These are phyloP conservation scores for Kwoniella bestiolae DNA, from an alignment of 768 basidiomycete genomes.

Conservation along the genomic window DNA sequence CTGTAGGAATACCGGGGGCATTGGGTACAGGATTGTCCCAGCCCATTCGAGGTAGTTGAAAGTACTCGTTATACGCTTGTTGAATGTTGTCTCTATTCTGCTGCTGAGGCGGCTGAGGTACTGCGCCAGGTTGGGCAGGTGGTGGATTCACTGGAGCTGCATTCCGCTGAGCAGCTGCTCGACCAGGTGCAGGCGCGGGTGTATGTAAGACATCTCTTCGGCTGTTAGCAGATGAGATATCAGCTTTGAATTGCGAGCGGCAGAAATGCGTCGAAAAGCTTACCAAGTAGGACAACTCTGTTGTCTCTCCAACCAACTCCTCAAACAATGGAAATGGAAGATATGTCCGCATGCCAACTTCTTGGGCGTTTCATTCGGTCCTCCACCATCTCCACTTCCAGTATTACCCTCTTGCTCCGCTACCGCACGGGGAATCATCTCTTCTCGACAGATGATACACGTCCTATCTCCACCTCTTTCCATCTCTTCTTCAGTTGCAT, in stretches of 20 bases:
- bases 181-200: constrained; percentile 22
- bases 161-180: constrained; percentile 9
- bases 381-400: constrained; percentile 48
- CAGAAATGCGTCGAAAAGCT: constrained; percentile 48
- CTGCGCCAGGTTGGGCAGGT: constrained; percentile 54
- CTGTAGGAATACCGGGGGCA: constrained; percentile 33
- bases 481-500: constrained; percentile 86
- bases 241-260: not conserved
- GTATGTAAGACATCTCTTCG: constrained; percentile 44
- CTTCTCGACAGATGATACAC: constrained; percentile 98
- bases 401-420: constrained; percentile 15
- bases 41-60: constrained; percentile 27
- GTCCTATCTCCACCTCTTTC: constrained; percentile 80
- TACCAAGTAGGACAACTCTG: constrained; percentile 99
- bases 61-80: constrained; percentile 43
- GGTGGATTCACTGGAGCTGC: constrained; percentile 29
- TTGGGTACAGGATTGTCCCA: constrained; percentile 21
- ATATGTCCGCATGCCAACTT: constrained; percentile 95
- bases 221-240: constrained; percentile 24
- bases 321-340: constrained; percentile 96
- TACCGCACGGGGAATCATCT: constrained; percentile 68
- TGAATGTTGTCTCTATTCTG: constrained; percentile 31
- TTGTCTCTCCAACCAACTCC: constrained; percentile 97
- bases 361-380: constrained; percentile 94
- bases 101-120: constrained; percentile 33